Conservation (phyloP, 805 yeast species). For the Starmerella apis region DNA sequence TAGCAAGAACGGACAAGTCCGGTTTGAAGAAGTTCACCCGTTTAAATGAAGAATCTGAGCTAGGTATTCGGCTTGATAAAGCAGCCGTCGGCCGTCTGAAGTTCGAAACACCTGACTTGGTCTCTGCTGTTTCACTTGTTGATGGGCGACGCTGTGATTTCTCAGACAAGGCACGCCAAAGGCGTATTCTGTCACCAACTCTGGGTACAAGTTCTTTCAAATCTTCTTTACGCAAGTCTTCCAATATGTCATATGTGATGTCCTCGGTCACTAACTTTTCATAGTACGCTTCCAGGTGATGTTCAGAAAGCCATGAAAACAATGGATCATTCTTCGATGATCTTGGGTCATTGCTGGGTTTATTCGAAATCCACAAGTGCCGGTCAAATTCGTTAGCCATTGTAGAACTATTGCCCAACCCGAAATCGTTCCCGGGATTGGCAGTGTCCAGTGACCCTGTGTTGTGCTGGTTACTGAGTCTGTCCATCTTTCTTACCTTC, state of each 20-base stretch:
- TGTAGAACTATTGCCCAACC: background rate
- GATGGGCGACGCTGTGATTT: too few relatives aligned
- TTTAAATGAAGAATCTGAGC: too few relatives aligned
- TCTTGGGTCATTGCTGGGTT: background rate
- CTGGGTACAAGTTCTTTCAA: constrained; percentile 62
- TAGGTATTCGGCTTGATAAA: too few relatives aligned
- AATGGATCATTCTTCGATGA: background rate
- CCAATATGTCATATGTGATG: constrained; percentile 45
- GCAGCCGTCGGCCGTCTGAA: too few relatives aligned
- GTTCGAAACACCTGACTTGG: background rate
- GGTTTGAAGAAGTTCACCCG: constrained; percentile 4
- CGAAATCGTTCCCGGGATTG: background rate
- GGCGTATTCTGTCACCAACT: constrained; percentile 71
- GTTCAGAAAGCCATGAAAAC: constrained; percentile 6
- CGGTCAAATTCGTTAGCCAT: background rate
- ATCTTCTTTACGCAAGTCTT: constrained; percentile 52
- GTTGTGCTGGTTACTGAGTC: background rate
- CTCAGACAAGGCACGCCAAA: constrained; percentile 34
- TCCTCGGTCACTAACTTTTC: constrained; percentile 37
- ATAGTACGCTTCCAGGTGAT: constrained; percentile 24
- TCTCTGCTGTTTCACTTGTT: background rate
- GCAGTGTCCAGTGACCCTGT: background rate
- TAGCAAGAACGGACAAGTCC: constrained; percentile 7
- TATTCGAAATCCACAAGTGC: background rate
- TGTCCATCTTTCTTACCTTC: too few relatives aligned